Percentiles rank a stretch among this genome's conserved stretches.
Evolutionary conservation across 1,284 basidiomycete species (phyloP).

Genomic region (Rhodotorula sp.): DNA sequence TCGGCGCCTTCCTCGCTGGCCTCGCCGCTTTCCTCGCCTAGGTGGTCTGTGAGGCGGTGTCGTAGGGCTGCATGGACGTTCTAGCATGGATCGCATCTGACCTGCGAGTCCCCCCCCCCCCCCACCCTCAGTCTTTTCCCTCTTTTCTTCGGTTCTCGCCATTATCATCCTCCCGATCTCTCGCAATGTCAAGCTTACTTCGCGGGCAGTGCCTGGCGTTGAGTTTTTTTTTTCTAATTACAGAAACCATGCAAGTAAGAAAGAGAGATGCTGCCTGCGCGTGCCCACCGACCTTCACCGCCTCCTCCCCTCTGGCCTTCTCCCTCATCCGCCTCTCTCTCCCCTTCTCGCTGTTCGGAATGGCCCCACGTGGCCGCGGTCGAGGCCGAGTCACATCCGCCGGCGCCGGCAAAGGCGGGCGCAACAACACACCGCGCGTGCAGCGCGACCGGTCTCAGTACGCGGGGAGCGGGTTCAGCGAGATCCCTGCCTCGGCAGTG

Average conservation of each 20-base stretch:
- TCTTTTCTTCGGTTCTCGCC: too few species aligned
- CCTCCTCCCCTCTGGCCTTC: neutral
- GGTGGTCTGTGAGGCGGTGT: neutral
- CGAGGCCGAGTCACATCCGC: neutral
- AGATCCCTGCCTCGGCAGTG: slow-evolving; percentile 34
- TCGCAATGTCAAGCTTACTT: too few species aligned
- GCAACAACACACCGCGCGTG: neutral
- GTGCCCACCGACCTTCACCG: neutral
- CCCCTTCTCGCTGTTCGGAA: neutral
- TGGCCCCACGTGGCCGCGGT: slow-evolving; percentile 15
- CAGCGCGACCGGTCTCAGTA: slow-evolving; percentile 26
- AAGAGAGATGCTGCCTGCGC: neutral
- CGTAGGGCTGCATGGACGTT: too few species aligned
- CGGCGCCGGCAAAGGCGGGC: slow-evolving; percentile 11
- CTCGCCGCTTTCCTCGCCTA: neutral
- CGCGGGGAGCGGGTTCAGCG: slow-evolving; percentile 17
- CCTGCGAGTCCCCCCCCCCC: too few species aligned
- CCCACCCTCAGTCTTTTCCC: too few species aligned
- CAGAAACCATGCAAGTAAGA: neutral
- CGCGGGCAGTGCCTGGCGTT: too few species aligned
- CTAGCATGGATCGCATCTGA: too few species aligned
- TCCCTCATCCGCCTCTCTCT: too few species aligned
- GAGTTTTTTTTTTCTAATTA: too few species aligned
- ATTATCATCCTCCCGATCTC: too few species aligned
- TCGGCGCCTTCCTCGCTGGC: neutral